phyloP scores from a whole-genome alignment of 2,329 filamentous ascomycete species.

The Samsoniella hepiali region DNA sequence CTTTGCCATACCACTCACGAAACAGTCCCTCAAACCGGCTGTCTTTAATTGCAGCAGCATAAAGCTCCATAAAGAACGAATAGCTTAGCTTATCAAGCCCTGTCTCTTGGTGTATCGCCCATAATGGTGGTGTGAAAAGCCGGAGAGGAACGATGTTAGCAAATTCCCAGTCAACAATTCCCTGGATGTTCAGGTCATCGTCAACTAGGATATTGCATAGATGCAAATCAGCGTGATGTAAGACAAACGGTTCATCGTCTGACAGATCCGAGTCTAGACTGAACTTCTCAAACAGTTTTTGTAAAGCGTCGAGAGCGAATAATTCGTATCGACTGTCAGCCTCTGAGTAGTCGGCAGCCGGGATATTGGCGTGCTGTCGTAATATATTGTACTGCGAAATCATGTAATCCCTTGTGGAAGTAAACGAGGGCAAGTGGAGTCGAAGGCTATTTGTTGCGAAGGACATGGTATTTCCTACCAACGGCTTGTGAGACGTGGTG shows the following conservation, averaged over 20 bases:
- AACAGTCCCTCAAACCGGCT: too few relatives aligned
- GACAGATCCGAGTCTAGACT: neutral
- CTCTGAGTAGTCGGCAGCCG: neutral
- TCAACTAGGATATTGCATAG: neutral
- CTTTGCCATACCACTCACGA: too few relatives aligned
- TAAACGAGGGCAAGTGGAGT: conserved; percentile 20
- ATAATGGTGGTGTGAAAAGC: too few relatives aligned
- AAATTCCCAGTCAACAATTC: too few relatives aligned
- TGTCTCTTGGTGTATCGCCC: too few relatives aligned
- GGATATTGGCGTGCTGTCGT: neutral
- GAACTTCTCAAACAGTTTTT: neutral
- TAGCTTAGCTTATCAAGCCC: too few relatives aligned
- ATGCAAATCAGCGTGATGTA: neutral
- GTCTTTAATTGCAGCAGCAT: too few relatives aligned
- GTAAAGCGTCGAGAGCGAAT: neutral
- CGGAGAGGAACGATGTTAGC: too few relatives aligned
- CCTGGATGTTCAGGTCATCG: too few relatives aligned
- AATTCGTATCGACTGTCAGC: neutral
- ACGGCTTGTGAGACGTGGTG: conserved; percentile 16
- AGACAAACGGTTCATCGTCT: neutral
- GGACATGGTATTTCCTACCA: conserved; percentile 15
- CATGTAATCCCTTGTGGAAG: conserved; percentile 20
- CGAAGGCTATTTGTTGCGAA: conserved; percentile 24
- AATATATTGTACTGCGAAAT: conserved; percentile 17
- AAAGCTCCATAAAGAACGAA: too few relatives aligned